Base-by-base conservation (phyloP, 1,284 basidiomycete genomes). In the Cystobasidium pallidum region DNA sequence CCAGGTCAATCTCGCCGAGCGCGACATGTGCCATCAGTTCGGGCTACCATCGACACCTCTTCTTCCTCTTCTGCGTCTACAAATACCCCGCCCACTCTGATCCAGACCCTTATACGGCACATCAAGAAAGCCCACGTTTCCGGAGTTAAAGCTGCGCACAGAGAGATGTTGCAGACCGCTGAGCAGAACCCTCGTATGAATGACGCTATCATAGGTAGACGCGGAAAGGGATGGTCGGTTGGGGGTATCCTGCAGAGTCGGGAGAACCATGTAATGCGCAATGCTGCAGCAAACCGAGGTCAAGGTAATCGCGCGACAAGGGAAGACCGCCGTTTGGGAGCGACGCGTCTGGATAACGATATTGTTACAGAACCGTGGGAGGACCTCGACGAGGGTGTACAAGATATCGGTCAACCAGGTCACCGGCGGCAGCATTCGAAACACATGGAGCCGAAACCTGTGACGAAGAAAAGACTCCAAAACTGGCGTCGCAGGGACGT, bases 221-320 rank as follows among this genome's bases (percentile, higher is more conserved):
- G 61, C 10, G 68, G 68, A 0, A 71, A 71, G n/a, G 68, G 68
- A 24, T 71, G 68, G 68, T 71, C 68, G 21, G 68, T 71, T 21
- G 59, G 54, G 15, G 68, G 68, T n/a, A 71, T 71, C n/a, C 19
- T 71, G 47, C 59, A 55, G 36, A 71, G 68, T 36, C 34, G 68
- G n/a, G 54, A 71, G 32, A 59, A 71, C 30, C 36, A 63, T 34
- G 68, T 71, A 0, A 8, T 57, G 10, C 32, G 28, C 2, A 41
- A 49, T 15, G 67, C 67, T 8, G 49, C 55, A 11, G 32, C 41
- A 2, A 45, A 41, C 41, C 54, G 41, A 30, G 55, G 54, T 8
- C 24, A 34, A 17, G 28, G 54, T 13, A 39, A 11, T 21, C 54
- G 59, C 4, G 49, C 61, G 24, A 62, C 59, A 13, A 52, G 68